These are phyloP conservation scores for Talaromyces sp. DNA, from an alignment of 2,329 filamentous ascomycete species.

Conservation along the genomic window DNA sequence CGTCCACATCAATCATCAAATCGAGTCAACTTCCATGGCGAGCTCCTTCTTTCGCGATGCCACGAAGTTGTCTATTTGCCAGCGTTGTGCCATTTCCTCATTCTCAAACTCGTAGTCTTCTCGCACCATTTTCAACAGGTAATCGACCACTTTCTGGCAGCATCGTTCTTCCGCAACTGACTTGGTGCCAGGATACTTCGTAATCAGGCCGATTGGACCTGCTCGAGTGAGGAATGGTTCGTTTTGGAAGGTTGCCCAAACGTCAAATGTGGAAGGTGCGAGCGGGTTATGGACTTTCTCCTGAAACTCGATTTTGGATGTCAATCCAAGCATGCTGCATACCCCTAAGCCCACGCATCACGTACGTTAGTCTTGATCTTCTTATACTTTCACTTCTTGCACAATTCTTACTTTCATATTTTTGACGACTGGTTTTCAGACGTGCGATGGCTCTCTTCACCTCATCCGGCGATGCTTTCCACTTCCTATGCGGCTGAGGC, in stretches of 20 bases:
- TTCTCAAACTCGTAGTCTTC: conserved; percentile 25
- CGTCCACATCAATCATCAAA: neutral
- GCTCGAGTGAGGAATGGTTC: conserved; percentile 31
- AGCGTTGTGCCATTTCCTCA: conserved; percentile 10
- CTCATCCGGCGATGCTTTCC: conserved; percentile 20
- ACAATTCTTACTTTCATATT: conserved; percentile 24
- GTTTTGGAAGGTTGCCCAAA: conserved; percentile 24
- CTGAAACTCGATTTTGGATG: neutral
- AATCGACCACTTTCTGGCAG: conserved; percentile 27
- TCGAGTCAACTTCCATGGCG: neutral
- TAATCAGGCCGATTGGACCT: conserved; percentile 26
- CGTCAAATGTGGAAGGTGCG: neutral
- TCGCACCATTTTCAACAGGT: conserved; percentile 28
- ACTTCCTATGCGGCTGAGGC: conserved; percentile 20
- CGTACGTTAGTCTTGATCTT: neutral
- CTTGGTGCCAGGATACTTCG: conserved; percentile 14
- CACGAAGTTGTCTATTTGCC: conserved; percentile 7
- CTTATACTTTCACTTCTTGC: too few relatives aligned
- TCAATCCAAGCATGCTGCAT: conserved; percentile 25
- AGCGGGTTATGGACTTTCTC: neutral
- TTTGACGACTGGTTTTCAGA: conserved; percentile 17
- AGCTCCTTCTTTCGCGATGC: neutral
- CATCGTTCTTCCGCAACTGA: conserved; percentile 23
- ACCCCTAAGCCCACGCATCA: conserved; percentile 20
- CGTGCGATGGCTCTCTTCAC: conserved; percentile 19